Base-by-base conservation (phyloP, 2,329 filamentous ascomycete genomes). In the Neoascochyta sp. region DNA sequence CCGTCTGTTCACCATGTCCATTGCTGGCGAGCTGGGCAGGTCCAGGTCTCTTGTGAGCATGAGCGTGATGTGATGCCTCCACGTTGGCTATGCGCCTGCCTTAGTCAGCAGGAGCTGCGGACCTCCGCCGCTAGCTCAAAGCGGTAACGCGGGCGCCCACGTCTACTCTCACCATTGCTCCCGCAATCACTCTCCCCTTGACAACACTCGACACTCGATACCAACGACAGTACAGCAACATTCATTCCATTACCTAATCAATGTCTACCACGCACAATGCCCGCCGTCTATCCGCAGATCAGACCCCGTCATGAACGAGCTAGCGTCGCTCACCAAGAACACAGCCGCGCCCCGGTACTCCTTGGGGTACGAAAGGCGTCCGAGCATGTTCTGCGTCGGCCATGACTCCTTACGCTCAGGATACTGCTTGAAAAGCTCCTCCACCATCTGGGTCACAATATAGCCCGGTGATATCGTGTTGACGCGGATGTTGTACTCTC, bases 371-470 rank as follows among this genome's bases (percentile, higher is more conserved):
- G 57, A 62, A 9, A 65, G 37, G 7, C 60, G 45, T 15, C 56
- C 79, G 30, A 94, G 70, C 86, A 94, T 92, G 64, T 93, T 94
- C 64, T 90, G 81, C 49, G 74, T 81, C 10, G 84, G 78, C 88
- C 88, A 94, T 38, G 80, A 74, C n/a, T 57, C 53, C 33, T 51
- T 57, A 17, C 67, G 71, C 51, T 88, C 83, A 0, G 87, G 87
- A 45, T 77, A 84, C 42, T 83, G 73, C 43, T 80, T 73, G 52
- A 95, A 92, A 17, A 94, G 74, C 35, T 77, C 75, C 57, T 86
- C 77, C 1, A 90, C 85, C 88, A 95, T 94, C 13, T 82, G 78
- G 2, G 84, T 88, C 13, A 83, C 75, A 52, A 88, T 86, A 57
- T 88, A 87, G 21, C 86, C 85, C 0, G 86, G 84, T 12, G 81